These are phyloP conservation scores for Penicillium sumatraense DNA, from an alignment of 2,329 filamentous ascomycete genomes.

Conservation along the genomic window DNA sequence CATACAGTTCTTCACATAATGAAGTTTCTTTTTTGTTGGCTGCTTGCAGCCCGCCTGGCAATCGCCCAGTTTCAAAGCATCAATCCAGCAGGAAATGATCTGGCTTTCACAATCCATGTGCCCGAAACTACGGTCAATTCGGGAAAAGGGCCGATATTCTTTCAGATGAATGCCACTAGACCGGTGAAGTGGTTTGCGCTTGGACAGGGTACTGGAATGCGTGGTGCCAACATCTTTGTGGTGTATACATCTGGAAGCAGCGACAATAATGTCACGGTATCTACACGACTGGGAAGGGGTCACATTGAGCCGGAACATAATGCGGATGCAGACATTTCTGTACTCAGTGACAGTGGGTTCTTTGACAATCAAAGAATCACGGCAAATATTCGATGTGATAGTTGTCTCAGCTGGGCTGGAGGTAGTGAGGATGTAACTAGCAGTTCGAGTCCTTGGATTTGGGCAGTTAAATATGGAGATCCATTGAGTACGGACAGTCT, in stretches of 20 bases:
- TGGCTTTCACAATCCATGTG: conserved; percentile 57
- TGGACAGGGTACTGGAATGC: conserved; percentile 61
- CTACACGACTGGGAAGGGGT: conserved; percentile 56
- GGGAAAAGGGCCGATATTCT: conserved; percentile 60
- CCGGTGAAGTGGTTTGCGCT: conserved; percentile 60
- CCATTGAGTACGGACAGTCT: conserved; percentile 26
- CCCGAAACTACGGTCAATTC: conserved; percentile 57
- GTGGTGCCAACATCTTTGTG: conserved; percentile 62
- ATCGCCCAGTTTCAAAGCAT: conserved; percentile 22
- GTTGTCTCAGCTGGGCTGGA: conserved; percentile 28
- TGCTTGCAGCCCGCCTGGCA: conserved; percentile 8
- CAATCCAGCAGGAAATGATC: conserved; percentile 14
- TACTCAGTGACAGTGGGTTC: conserved; percentile 65
- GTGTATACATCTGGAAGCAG: conserved; percentile 53
- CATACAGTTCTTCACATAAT: background rate
- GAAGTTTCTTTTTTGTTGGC: background rate
- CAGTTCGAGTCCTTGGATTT: conserved; percentile 33
- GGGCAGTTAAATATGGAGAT: conserved; percentile 29
- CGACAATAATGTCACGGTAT: conserved; percentile 63
- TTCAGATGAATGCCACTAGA: conserved; percentile 60
- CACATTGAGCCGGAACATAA: conserved; percentile 57
- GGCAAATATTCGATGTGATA: conserved; percentile 59
- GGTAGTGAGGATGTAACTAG: conserved; percentile 20
- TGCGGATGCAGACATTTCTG: conserved; percentile 51
- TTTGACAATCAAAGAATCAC: conserved; percentile 55